Base-by-base conservation (phyloP, 306 rosid species). In the Malus orientalis region DNA sequence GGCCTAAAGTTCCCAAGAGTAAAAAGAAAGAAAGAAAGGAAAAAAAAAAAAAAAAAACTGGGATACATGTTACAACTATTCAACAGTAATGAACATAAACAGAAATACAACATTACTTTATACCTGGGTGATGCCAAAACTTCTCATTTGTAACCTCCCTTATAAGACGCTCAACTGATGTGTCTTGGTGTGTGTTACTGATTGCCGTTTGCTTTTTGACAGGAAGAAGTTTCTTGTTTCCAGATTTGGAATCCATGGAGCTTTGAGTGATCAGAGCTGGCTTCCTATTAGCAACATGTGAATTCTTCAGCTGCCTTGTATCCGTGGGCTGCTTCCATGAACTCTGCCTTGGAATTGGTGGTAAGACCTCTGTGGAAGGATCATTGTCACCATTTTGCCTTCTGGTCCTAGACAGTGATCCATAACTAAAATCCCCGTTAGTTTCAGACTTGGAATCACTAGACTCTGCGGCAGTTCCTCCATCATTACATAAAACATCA, bases 81-180 rank as follows among this genome's bases (percentile, higher is more conserved):
- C 69, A 45, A 27, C 22, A 20, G 13, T 62, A 19, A 16, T 45
- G 13, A 74, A 61, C 76, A 76, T 54, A 75, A 20, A 75, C 29
- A 72, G 71, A 32, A 29, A 13, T 55, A 66, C 69, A 77, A 23
- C 60, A 75, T 67, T 15, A 65, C 33, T 57, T 61, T 74, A 74
- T 89, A 95, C 99, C 99, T 89, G 97, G 97, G 69, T 89, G 93
- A 76, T 89, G 97, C 97, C 99, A 95, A 86, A 95, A 92, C 89
- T 92, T 95, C 79, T 90, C 99, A 36, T 88, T 95, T 63, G 97
- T 95, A 70, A 95, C 99, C 90, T 95, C 97, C 73, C 99, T 88
- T 84, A 95, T 92, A 66, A 95, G 99, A 77, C 97, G 96, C 83
- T 95, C 99, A 67, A 95, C 96, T 1, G 99, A 95, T 2, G 97